Conservation (phyloP, 2,329 filamentous ascomycete species). For the Colletotrichum neosansevieriae region DNA sequence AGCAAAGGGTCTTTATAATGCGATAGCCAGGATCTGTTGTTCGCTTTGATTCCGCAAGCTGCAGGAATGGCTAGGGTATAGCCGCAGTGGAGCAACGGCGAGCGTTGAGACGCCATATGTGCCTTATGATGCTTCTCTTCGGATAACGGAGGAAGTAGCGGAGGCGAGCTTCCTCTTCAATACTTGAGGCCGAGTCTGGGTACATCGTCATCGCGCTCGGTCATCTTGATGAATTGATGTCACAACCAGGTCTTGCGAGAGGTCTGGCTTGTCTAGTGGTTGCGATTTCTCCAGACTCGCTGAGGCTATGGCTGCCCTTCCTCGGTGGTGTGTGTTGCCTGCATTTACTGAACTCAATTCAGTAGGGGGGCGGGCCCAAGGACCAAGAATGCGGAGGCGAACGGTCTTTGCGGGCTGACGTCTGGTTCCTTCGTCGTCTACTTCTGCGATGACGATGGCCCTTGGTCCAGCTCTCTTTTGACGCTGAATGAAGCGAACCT, state of each 20-base stretch:
- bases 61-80: background rate
- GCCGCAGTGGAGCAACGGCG: constrained; percentile 4
- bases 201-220: background rate
- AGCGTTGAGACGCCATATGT: background rate
- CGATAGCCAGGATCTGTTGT: background rate
- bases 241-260: background rate
- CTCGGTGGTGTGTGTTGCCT: constrained; percentile 11
- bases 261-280: background rate
- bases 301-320: background rate
- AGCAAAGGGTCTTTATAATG: constrained; percentile 12
- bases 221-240: background rate
- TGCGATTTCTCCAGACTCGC: constrained; percentile 2
- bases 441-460: background rate
- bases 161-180: constrained; percentile 14
- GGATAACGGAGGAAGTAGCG: constrained; percentile 3
- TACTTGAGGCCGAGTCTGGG: background rate
- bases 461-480: background rate
- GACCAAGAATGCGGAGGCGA: constrained; percentile 11
- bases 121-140: background rate
- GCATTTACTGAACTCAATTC: constrained; percentile 13
- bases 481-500: background rate
- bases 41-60: background rate
- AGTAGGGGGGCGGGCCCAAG: constrained; percentile 1
- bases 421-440: background rate
- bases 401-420: background rate